These are phyloP conservation scores for Rhizoctonia solani DNA, from an alignment of 1,284 basidiomycete species.

Conservation along the genomic window DNA sequence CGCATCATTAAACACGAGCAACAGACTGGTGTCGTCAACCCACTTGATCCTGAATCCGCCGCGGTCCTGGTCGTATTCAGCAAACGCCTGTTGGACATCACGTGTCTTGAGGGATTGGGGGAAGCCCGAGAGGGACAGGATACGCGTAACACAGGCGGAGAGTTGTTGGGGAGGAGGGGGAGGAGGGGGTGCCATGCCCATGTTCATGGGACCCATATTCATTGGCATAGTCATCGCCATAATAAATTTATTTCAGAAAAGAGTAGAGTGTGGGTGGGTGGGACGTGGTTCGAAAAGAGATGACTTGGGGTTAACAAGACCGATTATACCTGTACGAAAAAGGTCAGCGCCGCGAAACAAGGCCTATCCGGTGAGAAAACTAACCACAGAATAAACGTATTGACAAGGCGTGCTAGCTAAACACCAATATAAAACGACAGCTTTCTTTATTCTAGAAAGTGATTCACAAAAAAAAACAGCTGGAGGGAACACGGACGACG, in stretches of 20 bases:
- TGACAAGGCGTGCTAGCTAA: no score
- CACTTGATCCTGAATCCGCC: conserved; percentile 99
- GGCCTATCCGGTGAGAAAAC: no score
- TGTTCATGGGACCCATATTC: conserved; percentile 33
- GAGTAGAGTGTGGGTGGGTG: neutral
- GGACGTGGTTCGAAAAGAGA: conserved; percentile 17
- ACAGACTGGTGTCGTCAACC: conserved; percentile 93
- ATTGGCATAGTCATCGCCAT: conserved; percentile 29
- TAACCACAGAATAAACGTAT: no score
- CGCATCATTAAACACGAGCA: conserved; percentile 92
- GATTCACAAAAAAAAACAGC: conserved; percentile 9
- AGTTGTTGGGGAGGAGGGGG: conserved; percentile 52
- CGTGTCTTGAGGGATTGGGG: conserved; percentile 95
- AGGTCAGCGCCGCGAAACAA: no score
- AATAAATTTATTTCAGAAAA: conserved; percentile 1
- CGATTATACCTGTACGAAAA: no score
- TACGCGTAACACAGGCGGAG: conserved; percentile 93
- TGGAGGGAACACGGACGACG: neutral
- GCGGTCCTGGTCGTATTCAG: conserved; percentile 82
- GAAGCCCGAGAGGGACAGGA: conserved; percentile 90
- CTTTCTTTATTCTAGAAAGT: neutral
- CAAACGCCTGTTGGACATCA: conserved; percentile 90
- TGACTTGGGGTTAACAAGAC: conserved; percentile 23
- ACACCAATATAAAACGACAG: conserved; percentile 7
- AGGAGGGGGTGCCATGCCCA: conserved; percentile 31